Evolutionary conservation across 345 rosid genomes (phyloP).

Genomic region (Heritiera littoralis): DNA sequence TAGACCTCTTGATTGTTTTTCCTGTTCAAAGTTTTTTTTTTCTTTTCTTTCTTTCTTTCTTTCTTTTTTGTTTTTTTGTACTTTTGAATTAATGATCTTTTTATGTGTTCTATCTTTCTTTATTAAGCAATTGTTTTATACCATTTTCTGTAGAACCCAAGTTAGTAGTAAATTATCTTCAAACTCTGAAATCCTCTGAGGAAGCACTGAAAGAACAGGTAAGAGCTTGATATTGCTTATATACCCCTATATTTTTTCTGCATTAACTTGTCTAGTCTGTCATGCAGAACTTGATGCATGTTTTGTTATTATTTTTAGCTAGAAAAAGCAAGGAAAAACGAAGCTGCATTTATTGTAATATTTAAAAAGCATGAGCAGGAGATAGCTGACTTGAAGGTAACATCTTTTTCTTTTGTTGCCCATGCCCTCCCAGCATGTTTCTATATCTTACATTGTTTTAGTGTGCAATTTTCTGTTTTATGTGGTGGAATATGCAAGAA

Average conservation of each 20-base stretch:
- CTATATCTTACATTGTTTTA: background rate
- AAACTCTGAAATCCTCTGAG: slow-evolving; percentile 77
- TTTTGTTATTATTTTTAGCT: slow-evolving; percentile 52
- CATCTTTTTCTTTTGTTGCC: slow-evolving; percentile 1
- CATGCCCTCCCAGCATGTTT: background rate
- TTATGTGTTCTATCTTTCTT: slow-evolving; percentile 1
- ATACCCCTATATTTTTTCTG: background rate
- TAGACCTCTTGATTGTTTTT: background rate
- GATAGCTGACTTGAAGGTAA: slow-evolving; percentile 88
- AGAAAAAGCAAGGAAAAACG: slow-evolving; percentile 92
- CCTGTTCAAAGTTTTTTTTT: background rate
- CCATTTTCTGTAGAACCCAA: slow-evolving; percentile 65
- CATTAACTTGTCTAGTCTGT: background rate
- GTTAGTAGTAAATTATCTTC: slow-evolving; percentile 69
- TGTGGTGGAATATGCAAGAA: background rate
- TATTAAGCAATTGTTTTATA: slow-evolving; percentile 16
- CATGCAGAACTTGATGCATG: slow-evolving; percentile 25
- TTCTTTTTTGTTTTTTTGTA: background rate
- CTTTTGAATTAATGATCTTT: slow-evolving; percentile 4
- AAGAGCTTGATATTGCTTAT: slow-evolving; percentile 20
- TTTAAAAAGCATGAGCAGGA: slow-evolving; percentile 95
- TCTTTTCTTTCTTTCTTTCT: too few species aligned
- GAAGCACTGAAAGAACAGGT: slow-evolving; percentile 89
- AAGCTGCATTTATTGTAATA: slow-evolving; percentile 94
- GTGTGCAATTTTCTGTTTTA: background rate